phyloP scores from a whole-genome alignment of 2,329 filamentous ascomycete genomes.

The Thermothelomyces thermophilus region DNA sequence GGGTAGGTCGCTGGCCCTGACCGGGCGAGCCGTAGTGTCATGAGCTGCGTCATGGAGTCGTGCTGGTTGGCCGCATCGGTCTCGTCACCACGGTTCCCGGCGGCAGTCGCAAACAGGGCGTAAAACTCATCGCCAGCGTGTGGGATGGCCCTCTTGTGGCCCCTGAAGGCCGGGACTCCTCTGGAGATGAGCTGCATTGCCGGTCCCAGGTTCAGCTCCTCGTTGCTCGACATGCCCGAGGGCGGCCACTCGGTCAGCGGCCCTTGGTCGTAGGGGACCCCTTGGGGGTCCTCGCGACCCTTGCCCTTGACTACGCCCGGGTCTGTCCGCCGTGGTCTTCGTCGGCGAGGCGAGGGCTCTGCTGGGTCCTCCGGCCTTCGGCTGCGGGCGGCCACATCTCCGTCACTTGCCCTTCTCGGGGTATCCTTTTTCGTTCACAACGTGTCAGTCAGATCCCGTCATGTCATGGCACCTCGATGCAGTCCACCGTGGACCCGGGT shows the following conservation, averaged over 20 bases:
- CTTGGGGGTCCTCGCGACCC: slow-evolving; percentile 31
- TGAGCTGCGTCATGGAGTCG: slow-evolving; percentile 52
- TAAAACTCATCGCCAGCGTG: slow-evolving; percentile 51
- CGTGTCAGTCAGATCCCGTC: background rate
- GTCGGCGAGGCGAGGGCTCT: slow-evolving; percentile 30
- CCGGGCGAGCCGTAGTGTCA: slow-evolving; percentile 46
- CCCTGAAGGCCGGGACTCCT: slow-evolving; percentile 51
- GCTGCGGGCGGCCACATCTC: slow-evolving; percentile 29
- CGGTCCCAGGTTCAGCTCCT: slow-evolving; percentile 46
- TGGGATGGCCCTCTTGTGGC: slow-evolving; percentile 47
- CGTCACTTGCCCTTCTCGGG: slow-evolving; percentile 30
- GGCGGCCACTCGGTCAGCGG: slow-evolving; percentile 54
- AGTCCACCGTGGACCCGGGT: too few species aligned
- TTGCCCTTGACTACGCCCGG: slow-evolving; percentile 35
- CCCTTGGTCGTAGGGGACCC: slow-evolving; percentile 27
- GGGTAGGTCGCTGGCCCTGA: slow-evolving; percentile 41
- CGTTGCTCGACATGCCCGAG: slow-evolving; percentile 39
- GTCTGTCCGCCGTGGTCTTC: slow-evolving; percentile 38
- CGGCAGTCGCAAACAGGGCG: slow-evolving; percentile 46
- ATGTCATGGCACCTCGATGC: background rate
- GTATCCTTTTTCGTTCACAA: slow-evolving; percentile 28
- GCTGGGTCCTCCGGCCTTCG: slow-evolving; percentile 13
- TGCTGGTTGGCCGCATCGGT: slow-evolving; percentile 45
- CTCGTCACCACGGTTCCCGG: slow-evolving; percentile 39
- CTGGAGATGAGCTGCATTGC: slow-evolving; percentile 53